Base-by-base conservation (phyloP, 2,329 filamentous ascomycete species). In the Aspergillus sclerotialis region DNA sequence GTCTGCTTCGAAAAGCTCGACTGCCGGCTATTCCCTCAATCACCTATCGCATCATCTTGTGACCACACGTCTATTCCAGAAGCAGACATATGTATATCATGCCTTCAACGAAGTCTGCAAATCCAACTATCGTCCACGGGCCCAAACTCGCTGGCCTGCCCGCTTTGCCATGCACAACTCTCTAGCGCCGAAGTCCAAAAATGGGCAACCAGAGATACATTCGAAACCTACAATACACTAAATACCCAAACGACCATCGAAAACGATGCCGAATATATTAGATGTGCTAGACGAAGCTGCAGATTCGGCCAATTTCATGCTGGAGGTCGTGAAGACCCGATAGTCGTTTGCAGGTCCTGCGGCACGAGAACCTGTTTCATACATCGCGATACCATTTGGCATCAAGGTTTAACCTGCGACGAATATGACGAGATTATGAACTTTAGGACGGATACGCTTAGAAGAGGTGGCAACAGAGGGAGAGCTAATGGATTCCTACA, bases 281-380 rank as follows among this genome's bases (percentile, higher is more conserved):
- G 14, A 5, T 45, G 44, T 28, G 34, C 43, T 13, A 35, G 40
- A 14, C 25, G 28, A 27, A 33, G 33, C 23, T 46, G 42, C 27
- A 35, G 44, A 28, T 43, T 37, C 36, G 44, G 44, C 21, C 42
- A 46, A 14, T 21, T 46, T 12, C 44, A 46, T 30, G 39, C 31
- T 8, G 44, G 42, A 15, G 42, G 44, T 2, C 27, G 37, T 8
- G 42, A 39, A 17, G 38, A 39, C 13, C 44, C 44, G 4, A 38
- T 46, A 19, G 42, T 45, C 14, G 38, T 40, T 5, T 46, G 42
- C 28, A 29, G 35, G 12, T 39, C 40, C 2, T 45, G 44, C 15
- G 44, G 44, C 7, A 41, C 34, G 19, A 34, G 38, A 16, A 46
- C 40, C 15, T 46, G 40, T 19, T 45, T 44, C 16, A 40, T 38